Evolutionary conservation across 352 stramenopile species (phyloP).

Genomic region (Globisporangium yorkense): DNA sequence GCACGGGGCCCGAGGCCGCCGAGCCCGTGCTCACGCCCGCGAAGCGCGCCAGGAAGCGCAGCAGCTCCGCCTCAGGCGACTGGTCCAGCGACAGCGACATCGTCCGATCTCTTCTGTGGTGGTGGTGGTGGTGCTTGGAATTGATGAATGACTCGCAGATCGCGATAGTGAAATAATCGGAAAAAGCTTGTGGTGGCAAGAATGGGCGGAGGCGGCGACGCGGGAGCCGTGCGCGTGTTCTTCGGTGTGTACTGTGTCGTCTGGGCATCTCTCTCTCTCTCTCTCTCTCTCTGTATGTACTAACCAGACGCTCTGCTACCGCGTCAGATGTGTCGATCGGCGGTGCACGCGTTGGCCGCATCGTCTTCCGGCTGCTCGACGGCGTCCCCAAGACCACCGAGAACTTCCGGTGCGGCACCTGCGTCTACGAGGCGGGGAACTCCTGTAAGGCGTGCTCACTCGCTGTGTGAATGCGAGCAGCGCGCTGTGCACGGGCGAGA

Average conservation of each 20-base stretch:
- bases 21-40: slow-evolving; percentile 68
- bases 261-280: background rate
- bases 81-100: slow-evolving; percentile 85
- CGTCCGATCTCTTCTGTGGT: background rate
- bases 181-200: background rate
- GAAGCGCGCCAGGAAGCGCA: slow-evolving; percentile 82
- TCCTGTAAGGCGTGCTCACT: background rate
- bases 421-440: background rate
- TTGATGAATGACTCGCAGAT: background rate
- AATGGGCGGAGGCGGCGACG: slow-evolving; percentile 3
- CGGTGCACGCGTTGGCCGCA: slow-evolving; percentile 52
- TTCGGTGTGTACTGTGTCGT: slow-evolving; percentile 20
- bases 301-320: background rate
- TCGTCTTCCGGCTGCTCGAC: slow-evolving; percentile 59
- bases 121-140: background rate
- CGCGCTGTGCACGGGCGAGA: slow-evolving; percentile 62
- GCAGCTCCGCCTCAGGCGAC: slow-evolving; percentile 58
- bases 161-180: background rate
- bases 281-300: no score
- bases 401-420: slow-evolving; percentile 40
- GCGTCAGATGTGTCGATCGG: slow-evolving; percentile 88
- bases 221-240: slow-evolving; percentile 22
- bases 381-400: slow-evolving; percentile 53
- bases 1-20: slow-evolving; percentile 64
- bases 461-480: slow-evolving; percentile 4